Evolutionary conservation across 306 rosid genomes (phyloP), one percentile per base, ranked within the genome.

Genomic region (Fragaria iinumae): DNA sequence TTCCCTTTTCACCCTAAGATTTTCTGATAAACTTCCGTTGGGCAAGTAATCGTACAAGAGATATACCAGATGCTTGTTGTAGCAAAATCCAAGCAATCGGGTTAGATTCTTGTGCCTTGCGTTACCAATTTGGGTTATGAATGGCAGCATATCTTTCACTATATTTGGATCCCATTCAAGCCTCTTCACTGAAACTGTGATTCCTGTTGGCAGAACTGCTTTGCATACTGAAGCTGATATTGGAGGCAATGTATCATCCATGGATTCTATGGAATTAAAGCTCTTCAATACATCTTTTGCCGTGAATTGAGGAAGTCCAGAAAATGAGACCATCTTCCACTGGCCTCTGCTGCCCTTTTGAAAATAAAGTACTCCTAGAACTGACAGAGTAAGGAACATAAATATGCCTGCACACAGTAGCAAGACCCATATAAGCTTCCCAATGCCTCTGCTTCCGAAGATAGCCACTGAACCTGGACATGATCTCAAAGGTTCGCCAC

Each of bases 171-270:
- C 93, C 91, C 89, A 87, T 63, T 92, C 97, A 52, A 89, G 83
- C 88, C 82, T 90, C 87, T 89, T 92, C 34, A 95, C 91, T 25
- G 88, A 68, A 73, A 95, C 97, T 18, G 92, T 84, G 79, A 95
- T 95, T 70, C 98, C 97, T 21, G 97, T 95, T 0, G 98, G 97
- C n/a, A 95, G 89, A 83, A 92, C 95, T 23, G 87, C 89, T 80
- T 89, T 89, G 72, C 86, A 74, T 67, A 82, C 86, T 41, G 82
- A 84, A 76, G 87, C 73, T 48, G 91, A 84, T 56, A 81, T 77
- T 60, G 90, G 80, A 70, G 72, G 79, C 55, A 76, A 73, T 43
- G 82, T 74, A 34, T 83, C 77, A 14, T 86, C 89, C 77, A 79
- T 74, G 23, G 88, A 80, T 81, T 91, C 87, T 32, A 74, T 49